Base-by-base conservation (phyloP, 2,329 filamentous ascomycete genomes). In the Alternaria sp. region DNA sequence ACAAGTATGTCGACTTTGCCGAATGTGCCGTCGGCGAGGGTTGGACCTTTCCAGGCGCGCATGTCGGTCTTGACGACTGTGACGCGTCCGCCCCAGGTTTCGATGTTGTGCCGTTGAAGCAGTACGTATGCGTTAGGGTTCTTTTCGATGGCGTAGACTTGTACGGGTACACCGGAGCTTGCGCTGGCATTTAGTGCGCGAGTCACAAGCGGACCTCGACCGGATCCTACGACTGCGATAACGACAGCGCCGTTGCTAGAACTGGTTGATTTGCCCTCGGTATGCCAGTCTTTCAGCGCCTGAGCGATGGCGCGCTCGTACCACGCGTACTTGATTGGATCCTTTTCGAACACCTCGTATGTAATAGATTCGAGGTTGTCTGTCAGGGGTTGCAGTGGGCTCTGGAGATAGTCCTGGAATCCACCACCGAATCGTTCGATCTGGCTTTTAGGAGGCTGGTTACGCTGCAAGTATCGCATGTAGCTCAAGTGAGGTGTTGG, bases 271-370 rank as follows among this genome's bases (percentile, higher is more conserved):
- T 93, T 94, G 30, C 87, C 84, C 62, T 92, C 85, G 41, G 85
- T 82, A 62, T 86, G 86, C 90, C 96, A 96, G 74, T 98, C 94
- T 12, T 83, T 85, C 65, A 99, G 84, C 0, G 96, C 95, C 68
- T 92, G 88, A 5, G 88, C 88, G 60, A 96, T 91, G 14, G 96
- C 96, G 49, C 87, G 85, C 79, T 98, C 94, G 77, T 99, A 99
- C 86, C 95, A 96, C 68, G 94, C 90, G 78, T 99, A 99, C 81
- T 99, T 99, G 81, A 99, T 92, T 0, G 96, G 96, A 68, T 99
- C 96, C 71, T 96, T 96, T 79, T 99, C 96, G 74, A 99, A 99
- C 3, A 98, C 95, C 78, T 99, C 96, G 79, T 99, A 99, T 0
- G 96, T 99, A 45, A 97, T 92, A 50, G 94, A 97, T 79, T 99